Evolutionary conservation across 805 yeast species (phyloP), one percentile per base, ranked within the genome.

Genomic region (Teunomyces kruisii): DNA sequence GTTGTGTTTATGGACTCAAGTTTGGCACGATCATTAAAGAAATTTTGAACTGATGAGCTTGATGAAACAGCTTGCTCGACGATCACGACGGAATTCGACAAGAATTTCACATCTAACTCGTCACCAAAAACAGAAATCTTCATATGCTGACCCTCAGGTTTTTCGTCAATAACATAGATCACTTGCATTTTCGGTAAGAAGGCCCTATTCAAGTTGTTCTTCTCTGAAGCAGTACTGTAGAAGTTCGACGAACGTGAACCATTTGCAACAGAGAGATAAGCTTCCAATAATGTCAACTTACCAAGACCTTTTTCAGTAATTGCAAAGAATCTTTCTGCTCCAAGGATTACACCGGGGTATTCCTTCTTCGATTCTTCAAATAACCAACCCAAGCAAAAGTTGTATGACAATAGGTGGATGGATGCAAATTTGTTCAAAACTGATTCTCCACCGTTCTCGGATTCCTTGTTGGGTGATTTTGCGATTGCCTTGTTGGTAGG

Each of bases 301-400:
- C 96, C 96, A 32, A 79, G 63, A 7, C 70, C 71, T 13, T 78
- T 76, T 38, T 82, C 83, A 16, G 83, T 75, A 0, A 82, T 78
- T 1, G 88, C 81, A 49, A 83, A 86, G 15, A 88, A 78, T 13
- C 83, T 68, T 51, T 87, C 88, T 44, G 86, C 88, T 0, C 97
- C 97, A 26, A 81, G 49, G 31, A 86, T 82, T n/a, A 88, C 57
- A 9, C 97, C 97, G 0, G 89, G 89, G 43, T 68, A 72, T 26
- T 64, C 68, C 16, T 72, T 74, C 1, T 57, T 48, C 1, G 61
- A 58, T 4, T 61, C 61, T n/a, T 78, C 82, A 57, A 85, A 86
- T 3, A 86, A 59, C 90, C 96, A 88, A 0, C 96, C 96, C 28
- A 86, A 47, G 49, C 95, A 86, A 47, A 86, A 71, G 50, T 84